Evolutionary conservation across 106 monocot genomes (phyloP), one percentile per base, ranked within the genome.

Genomic region (Dendrobium catenatum): DNA sequence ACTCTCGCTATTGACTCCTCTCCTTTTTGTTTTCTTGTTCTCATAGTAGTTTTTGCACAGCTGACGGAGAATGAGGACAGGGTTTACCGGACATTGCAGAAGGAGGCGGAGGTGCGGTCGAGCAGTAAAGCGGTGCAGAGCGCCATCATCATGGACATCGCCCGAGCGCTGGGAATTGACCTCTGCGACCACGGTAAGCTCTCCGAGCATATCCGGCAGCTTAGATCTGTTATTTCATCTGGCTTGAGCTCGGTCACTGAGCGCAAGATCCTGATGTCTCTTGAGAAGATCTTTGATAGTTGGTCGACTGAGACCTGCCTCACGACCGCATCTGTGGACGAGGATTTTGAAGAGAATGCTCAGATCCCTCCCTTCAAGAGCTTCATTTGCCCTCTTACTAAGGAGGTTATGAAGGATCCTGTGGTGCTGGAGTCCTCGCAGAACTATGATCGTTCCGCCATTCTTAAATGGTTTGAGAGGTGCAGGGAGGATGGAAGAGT

Each of bases 351-450:
- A 33, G 89, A 89, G 72, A 76, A 86, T 47, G 89, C 81, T 20
- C 81, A 84, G 6, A 86, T 89, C 29, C 79, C 86, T 7, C 86
- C 89, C 0, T 89, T 82, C 72, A 84, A 73, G 82, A 86, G 86
- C 49, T 86, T 86, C 79, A 44, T 90, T 15, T 93, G 93, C 78
- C 90, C 93, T 4, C 85, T 93, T 2, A 93, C 93, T 4, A 88
- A 87, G 75, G 90, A 85, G 78, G 88, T 90, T 42, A 88, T 93
- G 93, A 83, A 66, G 80, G 88, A 93, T 24, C 90, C 93, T 2
- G 90, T 90, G 27, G 85, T 86, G 48, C 64, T 86, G 31, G 93
- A 90, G 22, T 87, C 88, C 1, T 85, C 81, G 22, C 88, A 90
- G 54, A 93, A 90, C 1, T 93, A 90, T 40, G 93, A 93, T 58